Evolutionary conservation across 2,329 filamentous ascomycete genomes (phyloP), one percentile per base, ranked within the genome.

Genomic region (Calonectria pauciramosa): DNA sequence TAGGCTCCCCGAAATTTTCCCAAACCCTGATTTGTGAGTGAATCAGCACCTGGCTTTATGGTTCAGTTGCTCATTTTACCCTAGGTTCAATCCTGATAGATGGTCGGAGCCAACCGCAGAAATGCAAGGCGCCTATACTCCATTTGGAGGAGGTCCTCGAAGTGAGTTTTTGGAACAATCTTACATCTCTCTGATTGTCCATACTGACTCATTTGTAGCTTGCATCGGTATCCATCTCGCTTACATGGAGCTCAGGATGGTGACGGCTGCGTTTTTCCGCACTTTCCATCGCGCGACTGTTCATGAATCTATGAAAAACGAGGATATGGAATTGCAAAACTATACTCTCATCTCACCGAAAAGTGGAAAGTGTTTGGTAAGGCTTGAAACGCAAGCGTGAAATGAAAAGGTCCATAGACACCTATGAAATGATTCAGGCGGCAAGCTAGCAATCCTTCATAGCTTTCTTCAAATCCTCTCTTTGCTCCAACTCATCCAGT

Each of bases 401-500:
- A 60, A 14, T 10, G 14, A 14, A 16, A 41, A 28, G 3, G 1
- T 9, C 34, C 16, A 41, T 41, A 20, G 14, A 63, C 16, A 20
- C 9, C 2, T n/a, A 20, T 28, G 14, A 18, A 20, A 18, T 59
- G 32, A 20, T 16, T 26, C 20, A 11, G 20, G 18, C 20, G 14
- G 16, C 16, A 30, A 13, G 10, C 36, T 41, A 44, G n/a, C 34
- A 20, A 10, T 65, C 28, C 41, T 65, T 20, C 16, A 72, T 18
- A 4, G 78, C 28, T 0, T 68, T 67, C 2, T 36, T 32, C 7
- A 79, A 74, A 18, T 79, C 77, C 0, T 51, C 44, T 0, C 78
- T 28, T 0, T 71, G 76, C 13, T 76, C 34, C 18, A 72, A 16
- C 18, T 72, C 71, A 26, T 54, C 54, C 52, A 72, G 28, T 41